Evolutionary conservation across 805 yeast genomes (phyloP).

Genomic region (Ascoidea tarda): DNA sequence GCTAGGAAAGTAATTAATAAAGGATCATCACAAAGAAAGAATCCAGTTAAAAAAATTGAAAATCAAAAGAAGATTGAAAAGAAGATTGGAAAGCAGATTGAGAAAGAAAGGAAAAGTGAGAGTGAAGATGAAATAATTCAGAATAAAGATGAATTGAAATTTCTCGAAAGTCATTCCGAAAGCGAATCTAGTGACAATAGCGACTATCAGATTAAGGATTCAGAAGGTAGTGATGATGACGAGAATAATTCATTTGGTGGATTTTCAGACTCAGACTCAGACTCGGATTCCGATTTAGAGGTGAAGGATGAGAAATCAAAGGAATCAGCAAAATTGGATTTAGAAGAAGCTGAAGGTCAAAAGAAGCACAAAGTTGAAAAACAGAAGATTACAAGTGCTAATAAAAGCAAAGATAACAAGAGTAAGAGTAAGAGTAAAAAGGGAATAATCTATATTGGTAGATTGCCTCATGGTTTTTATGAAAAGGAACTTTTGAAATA

Average conservation of each 20-base stretch:
- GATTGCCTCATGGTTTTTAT: slow-evolving; percentile 86
- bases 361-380: slow-evolving; percentile 13
- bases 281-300: slow-evolving; percentile 1
- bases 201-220: slow-evolving; percentile 10
- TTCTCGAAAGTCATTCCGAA: slow-evolving; percentile 14
- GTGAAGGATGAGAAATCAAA: slow-evolving; percentile 14
- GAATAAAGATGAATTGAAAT: slow-evolving; percentile 14
- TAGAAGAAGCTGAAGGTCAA: slow-evolving; percentile 16
- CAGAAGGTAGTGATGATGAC: slow-evolving; percentile 5
- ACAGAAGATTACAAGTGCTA: slow-evolving; percentile 12
- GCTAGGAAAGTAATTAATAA: slow-evolving; percentile 5
- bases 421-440: slow-evolving; percentile 20
- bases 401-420: slow-evolving; percentile 12
- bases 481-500: slow-evolving; percentile 65
- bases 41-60: slow-evolving; percentile 11
- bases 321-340: slow-evolving; percentile 15
- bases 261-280: slow-evolving; percentile 10
- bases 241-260: slow-evolving; percentile 7
- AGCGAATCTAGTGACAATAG: slow-evolving; percentile 10
- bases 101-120: slow-evolving; percentile 5
- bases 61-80: slow-evolving; percentile 9
- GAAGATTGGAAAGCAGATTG: not conserved
- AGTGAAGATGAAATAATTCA: slow-evolving; percentile 14
- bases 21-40: slow-evolving; percentile 9
- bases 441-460: slow-evolving; percentile 78